Evolutionary conservation across 805 yeast genomes (phyloP).

Genomic region (Komagataella pseudopastoris): DNA sequence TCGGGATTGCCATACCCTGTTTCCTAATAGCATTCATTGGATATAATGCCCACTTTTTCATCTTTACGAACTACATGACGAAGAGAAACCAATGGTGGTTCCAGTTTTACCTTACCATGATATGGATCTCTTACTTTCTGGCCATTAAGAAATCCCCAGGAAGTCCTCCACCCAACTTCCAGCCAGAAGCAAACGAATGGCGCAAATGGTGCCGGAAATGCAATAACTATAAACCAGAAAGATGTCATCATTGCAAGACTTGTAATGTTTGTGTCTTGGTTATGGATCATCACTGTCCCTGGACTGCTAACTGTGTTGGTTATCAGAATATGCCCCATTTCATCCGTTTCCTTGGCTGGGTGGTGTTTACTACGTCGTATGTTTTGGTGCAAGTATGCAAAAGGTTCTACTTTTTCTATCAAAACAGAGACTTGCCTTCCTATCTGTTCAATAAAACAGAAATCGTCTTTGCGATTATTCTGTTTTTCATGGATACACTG

Average conservation of each 20-base stretch:
- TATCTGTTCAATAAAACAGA: slow-evolving; percentile 40
- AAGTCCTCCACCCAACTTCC: slow-evolving; percentile 35
- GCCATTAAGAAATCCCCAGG: slow-evolving; percentile 69
- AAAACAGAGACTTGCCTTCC: slow-evolving; percentile 35
- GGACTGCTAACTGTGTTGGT: slow-evolving; percentile 91
- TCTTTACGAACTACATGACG: slow-evolving; percentile 32
- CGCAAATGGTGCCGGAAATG: slow-evolving; percentile 65
- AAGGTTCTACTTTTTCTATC: slow-evolving; percentile 30
- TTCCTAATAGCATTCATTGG: slow-evolving; percentile 44
- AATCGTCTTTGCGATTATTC: slow-evolving; percentile 37
- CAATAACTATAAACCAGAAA: slow-evolving; percentile 58
- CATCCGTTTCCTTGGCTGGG: slow-evolving; percentile 61
- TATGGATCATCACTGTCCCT: slow-evolving; percentile 94
- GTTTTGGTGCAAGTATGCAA: slow-evolving; percentile 27
- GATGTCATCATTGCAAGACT: slow-evolving; percentile 76
- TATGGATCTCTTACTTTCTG: slow-evolving; percentile 62
- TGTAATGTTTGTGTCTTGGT: slow-evolving; percentile 66
- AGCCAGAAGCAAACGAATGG: slow-evolving; percentile 28
- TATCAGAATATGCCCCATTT: slow-evolving; percentile 68
- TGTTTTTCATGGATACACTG: slow-evolving; percentile 42
- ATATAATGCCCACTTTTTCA: slow-evolving; percentile 45
- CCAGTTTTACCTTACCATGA: slow-evolving; percentile 33
- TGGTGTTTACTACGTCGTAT: slow-evolving; percentile 34
- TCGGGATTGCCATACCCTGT: slow-evolving; percentile 35
- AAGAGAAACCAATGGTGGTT: slow-evolving; percentile 27